phyloP scores from a whole-genome alignment of 352 stramenopile genomes.

The Phytophthora capsici region DNA sequence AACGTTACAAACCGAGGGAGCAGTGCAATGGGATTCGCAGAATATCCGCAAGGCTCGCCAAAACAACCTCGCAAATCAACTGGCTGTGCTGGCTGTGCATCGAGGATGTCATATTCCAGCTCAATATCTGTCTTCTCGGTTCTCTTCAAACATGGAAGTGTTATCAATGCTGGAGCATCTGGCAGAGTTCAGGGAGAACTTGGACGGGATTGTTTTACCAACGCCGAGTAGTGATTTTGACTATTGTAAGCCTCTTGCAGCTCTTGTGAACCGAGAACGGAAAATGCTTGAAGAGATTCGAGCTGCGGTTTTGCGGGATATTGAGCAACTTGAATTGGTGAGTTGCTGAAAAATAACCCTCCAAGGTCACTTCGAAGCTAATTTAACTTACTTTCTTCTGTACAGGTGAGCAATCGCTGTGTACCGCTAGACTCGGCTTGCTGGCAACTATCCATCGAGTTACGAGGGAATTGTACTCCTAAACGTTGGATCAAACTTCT shows the following conservation, averaged over 20 bases:
- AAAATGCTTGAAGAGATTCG: slow-evolving; percentile 24
- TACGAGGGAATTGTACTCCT: slow-evolving; percentile 6
- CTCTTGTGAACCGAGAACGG: slow-evolving; percentile 34
- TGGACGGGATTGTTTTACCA: slow-evolving; percentile 1
- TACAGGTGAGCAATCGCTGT: slow-evolving; percentile 9
- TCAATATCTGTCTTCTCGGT: neutral
- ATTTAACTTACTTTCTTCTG: slow-evolving; percentile 1
- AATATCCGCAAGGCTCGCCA: slow-evolving; percentile 9
- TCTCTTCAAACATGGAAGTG: neutral
- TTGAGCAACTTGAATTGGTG: slow-evolving; percentile 36
- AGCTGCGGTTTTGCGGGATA: slow-evolving; percentile 22
- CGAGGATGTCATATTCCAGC: slow-evolving; percentile 6
- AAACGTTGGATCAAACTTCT: slow-evolving; percentile 19
- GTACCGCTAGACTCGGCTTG: slow-evolving; percentile 13
- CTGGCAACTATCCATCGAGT: slow-evolving; percentile 3
- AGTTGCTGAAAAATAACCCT: neutral
- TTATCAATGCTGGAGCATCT: slow-evolving; percentile 12
- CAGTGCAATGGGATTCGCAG: slow-evolving; percentile 23
- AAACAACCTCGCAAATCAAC: neutral
- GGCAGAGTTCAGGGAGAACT: slow-evolving; percentile 5
- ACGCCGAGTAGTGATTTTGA: neutral
- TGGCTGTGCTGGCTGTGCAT: slow-evolving; percentile 13
- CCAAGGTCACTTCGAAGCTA: no score
- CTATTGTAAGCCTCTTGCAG: slow-evolving; percentile 40
- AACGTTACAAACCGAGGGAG: neutral